Evolutionary conservation across 139 green algal species (phyloP).

Genomic region (Chlorella sp.): DNA sequence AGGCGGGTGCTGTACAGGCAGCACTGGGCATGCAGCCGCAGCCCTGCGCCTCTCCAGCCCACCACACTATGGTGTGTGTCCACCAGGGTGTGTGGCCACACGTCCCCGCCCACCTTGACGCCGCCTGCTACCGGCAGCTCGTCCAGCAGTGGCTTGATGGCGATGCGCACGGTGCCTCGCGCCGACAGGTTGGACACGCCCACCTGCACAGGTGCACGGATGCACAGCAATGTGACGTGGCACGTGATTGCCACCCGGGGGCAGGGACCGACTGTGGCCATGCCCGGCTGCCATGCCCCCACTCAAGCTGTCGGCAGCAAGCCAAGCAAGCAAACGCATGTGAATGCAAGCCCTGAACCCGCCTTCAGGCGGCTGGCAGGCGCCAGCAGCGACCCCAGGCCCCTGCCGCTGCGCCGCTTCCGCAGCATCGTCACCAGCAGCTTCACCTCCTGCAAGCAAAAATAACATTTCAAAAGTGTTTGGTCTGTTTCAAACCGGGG

Average conservation of each 20-base stretch:
- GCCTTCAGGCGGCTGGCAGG: constrained; percentile 28
- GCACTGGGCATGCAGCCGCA: too few relatives aligned
- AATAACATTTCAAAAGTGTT: too few relatives aligned
- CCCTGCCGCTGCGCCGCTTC: not conserved
- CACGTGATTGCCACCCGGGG: too few relatives aligned
- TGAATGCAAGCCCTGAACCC: not conserved
- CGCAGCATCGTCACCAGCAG: constrained; percentile 32
- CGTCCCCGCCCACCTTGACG: constrained; percentile 21
- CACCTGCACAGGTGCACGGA: constrained; percentile 12
- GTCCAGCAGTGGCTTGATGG: constrained; percentile 37
- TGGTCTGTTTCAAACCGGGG: too few relatives aligned
- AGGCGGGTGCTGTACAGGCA: too few relatives aligned
- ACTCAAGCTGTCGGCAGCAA: too few relatives aligned
- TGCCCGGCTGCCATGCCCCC: not conserved
- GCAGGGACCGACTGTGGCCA: too few relatives aligned
- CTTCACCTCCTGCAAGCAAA: constrained; percentile 4
- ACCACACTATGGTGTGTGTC: too few relatives aligned
- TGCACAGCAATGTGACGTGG: not conserved
- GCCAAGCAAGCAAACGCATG: too few relatives aligned
- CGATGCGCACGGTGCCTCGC: constrained; percentile 28
- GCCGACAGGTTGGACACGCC: constrained; percentile 37
- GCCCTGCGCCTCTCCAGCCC: too few relatives aligned
- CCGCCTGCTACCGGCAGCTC: constrained; percentile 37
- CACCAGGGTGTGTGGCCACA: not conserved
- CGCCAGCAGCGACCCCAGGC: constrained; percentile 4